Percentiles rank a stretch among this genome's conserved stretches.
phyloP scores from a whole-genome alignment of 208 protist genomes.

The Leishmania guyanensis region DNA sequence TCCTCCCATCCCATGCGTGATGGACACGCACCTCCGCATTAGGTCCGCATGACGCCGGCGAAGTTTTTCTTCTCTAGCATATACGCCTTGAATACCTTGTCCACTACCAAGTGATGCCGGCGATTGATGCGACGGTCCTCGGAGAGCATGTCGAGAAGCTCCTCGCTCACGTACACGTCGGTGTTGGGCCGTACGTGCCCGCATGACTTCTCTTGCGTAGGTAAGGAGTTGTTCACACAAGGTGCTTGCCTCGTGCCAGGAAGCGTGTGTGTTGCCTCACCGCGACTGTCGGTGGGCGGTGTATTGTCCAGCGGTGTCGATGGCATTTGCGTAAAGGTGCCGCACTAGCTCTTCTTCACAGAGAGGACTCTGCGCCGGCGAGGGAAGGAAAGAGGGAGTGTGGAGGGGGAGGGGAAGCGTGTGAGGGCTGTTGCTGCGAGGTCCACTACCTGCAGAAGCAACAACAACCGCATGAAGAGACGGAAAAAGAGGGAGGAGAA shows the following conservation, averaged over 20 bases:
- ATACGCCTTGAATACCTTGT: slow-evolving; percentile 45
- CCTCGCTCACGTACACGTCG: slow-evolving; percentile 45
- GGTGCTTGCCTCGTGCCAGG: slow-evolving; percentile 42
- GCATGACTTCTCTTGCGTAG: slow-evolving; percentile 47
- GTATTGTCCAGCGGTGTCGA: background rate
- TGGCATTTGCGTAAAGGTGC: background rate
- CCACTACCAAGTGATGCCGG: slow-evolving; percentile 46
- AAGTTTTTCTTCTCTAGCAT: slow-evolving; percentile 23
- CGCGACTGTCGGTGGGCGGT: background rate
- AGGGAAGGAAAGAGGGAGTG: background rate
- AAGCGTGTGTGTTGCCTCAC: slow-evolving; percentile 12
- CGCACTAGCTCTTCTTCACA: background rate
- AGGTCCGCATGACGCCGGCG: slow-evolving; percentile 21
- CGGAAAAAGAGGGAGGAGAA: background rate
- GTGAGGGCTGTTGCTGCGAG: background rate
- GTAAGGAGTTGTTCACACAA: slow-evolving; percentile 60
- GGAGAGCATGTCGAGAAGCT: slow-evolving; percentile 46
- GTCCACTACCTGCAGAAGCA: background rate
- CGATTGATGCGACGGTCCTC: slow-evolving; percentile 59
- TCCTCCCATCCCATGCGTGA: background rate
- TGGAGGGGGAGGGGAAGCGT: background rate
- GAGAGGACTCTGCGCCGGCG: background rate
- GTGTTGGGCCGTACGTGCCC: slow-evolving; percentile 34
- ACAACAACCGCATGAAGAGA: background rate
- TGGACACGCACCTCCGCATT: background rate